Conservation (phyloP, 202 grass and related monocot genomes). For the Panicum hallii region DNA sequence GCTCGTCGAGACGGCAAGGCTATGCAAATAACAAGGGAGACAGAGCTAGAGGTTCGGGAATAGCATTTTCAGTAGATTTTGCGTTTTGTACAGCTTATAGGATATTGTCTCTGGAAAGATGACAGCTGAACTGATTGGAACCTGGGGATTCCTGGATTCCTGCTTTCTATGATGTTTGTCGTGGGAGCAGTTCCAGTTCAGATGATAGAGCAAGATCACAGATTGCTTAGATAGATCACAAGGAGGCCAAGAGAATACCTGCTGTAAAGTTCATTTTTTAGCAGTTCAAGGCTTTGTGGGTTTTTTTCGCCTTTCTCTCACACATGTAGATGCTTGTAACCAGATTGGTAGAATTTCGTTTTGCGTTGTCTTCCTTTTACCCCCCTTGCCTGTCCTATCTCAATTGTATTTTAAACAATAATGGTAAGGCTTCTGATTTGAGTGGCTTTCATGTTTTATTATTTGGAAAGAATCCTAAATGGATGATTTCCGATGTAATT, state of each 20-base stretch:
- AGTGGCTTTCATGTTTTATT: slow-evolving; percentile 11
- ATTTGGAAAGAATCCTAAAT: slow-evolving; percentile 1
- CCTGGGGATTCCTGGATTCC: slow-evolving; percentile 33
- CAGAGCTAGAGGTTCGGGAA: slow-evolving; percentile 49
- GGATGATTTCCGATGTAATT: neutral
- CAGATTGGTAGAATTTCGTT: slow-evolving; percentile 35
- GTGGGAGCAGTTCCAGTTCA: slow-evolving; percentile 43
- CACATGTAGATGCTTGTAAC: slow-evolving; percentile 40
- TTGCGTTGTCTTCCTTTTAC: slow-evolving; percentile 22
- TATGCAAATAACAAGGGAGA: slow-evolving; percentile 55
- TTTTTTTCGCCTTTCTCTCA: neutral
- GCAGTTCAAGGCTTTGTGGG: slow-evolving; percentile 21
- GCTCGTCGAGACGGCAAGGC: slow-evolving; percentile 76
- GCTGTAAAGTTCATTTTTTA: slow-evolving; percentile 57
- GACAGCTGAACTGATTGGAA: slow-evolving; percentile 25
- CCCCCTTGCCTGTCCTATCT: neutral
- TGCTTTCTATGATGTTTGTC: slow-evolving; percentile 24
- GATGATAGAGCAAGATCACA: slow-evolving; percentile 50
- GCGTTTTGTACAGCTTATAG: slow-evolving; percentile 64
- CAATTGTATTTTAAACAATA: slow-evolving; percentile 44
- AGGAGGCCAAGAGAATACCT: slow-evolving; percentile 36
- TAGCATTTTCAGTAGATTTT: slow-evolving; percentile 51
- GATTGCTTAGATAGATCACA: slow-evolving; percentile 42
- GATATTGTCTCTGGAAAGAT: slow-evolving; percentile 44
- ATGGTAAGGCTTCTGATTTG: slow-evolving; percentile 39